Percentiles rank a stretch among this genome's conserved stretches.
phyloP scores from a whole-genome alignment of 345 rosid species.

The Turritis glabra region DNA sequence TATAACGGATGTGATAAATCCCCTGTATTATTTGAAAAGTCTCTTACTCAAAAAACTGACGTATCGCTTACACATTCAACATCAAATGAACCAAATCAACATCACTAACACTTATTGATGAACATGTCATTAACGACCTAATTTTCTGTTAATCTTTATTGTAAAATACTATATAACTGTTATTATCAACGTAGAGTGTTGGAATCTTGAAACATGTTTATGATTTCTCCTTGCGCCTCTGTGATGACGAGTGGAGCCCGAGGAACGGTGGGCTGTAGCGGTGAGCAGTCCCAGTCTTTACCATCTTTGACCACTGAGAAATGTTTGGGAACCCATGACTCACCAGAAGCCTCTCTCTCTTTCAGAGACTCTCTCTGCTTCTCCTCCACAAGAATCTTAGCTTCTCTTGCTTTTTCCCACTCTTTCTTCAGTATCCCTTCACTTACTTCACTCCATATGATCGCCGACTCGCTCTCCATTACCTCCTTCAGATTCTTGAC shows the following conservation, averaged over 20 bases:
- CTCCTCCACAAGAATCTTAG: conserved; percentile 65
- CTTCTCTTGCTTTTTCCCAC: conserved; percentile 73
- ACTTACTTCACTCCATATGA: conserved; percentile 72
- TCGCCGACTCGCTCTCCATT: conserved; percentile 53
- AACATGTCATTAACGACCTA: too few relatives aligned
- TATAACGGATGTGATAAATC: too few relatives aligned
- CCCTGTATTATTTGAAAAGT: too few relatives aligned
- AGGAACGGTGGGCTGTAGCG: conserved; percentile 50
- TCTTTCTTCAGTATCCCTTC: conserved; percentile 55
- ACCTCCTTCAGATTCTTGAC: conserved; percentile 57
- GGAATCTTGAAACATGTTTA: too few relatives aligned
- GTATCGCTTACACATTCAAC: too few relatives aligned
- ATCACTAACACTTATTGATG: too few relatives aligned
- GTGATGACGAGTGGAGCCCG: conserved; percentile 57
- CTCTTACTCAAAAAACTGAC: too few relatives aligned
- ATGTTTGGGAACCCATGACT: conserved; percentile 67
- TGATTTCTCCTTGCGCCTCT: background rate
- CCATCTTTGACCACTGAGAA: conserved; percentile 43
- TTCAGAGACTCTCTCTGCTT: conserved; percentile 55
- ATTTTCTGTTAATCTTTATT: too few relatives aligned
- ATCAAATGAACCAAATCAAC: too few relatives aligned
- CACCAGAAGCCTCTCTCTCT: conserved; percentile 52
- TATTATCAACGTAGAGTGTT: too few relatives aligned
- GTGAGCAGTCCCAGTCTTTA: conserved; percentile 67
- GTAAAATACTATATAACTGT: too few relatives aligned